phyloP scores from a whole-genome alignment of 805 yeast species.

The Myxozyma melibiosi region DNA sequence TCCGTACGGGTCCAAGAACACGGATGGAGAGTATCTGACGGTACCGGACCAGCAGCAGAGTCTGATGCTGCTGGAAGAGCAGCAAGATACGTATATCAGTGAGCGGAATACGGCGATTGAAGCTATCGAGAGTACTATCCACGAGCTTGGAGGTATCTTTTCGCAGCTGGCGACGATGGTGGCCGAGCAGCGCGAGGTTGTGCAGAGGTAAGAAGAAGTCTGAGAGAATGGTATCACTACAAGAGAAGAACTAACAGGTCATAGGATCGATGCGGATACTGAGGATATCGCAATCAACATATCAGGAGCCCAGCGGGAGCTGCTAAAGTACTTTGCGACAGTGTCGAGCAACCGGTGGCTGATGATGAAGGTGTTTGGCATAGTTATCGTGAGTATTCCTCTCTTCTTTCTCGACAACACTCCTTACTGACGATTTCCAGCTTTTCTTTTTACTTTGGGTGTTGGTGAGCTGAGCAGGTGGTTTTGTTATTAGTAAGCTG shows the following conservation, averaged over 20 bases:
- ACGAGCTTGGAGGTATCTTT: constrained; percentile 92
- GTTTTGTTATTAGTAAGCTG: constrained; percentile 8
- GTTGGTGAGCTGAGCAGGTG: constrained; percentile 33
- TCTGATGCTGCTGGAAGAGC: constrained; percentile 80
- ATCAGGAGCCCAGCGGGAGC: constrained; percentile 90
- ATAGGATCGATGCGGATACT: constrained; percentile 80
- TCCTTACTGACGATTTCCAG: constrained; percentile 8
- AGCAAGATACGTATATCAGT: constrained; percentile 69
- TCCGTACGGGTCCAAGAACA: constrained; percentile 31
- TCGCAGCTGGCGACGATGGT: constrained; percentile 97
- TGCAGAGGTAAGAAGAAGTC: constrained; percentile 57
- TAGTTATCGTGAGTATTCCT: constrained; percentile 63
- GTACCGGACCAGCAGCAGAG: constrained; percentile 88
- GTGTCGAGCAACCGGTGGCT: constrained; percentile 92
- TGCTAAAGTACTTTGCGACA: constrained; percentile 83
- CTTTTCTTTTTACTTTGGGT: constrained; percentile 37
- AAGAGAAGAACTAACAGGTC: not conserved
- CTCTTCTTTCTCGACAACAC: constrained; percentile 35
- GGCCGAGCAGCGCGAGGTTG: constrained; percentile 93
- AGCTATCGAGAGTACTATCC: constrained; percentile 94
- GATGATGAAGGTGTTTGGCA: constrained; percentile 84
- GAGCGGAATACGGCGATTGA: constrained; percentile 90
- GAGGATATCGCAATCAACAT: constrained; percentile 91
- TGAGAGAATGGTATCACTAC: not conserved
- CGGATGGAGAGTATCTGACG: constrained; percentile 56